Percentiles rank a stretch among this genome's conserved stretches.
phyloP scores from a whole-genome alignment of 176 grass and related monocot species.

The Eragrostis curvula region DNA sequence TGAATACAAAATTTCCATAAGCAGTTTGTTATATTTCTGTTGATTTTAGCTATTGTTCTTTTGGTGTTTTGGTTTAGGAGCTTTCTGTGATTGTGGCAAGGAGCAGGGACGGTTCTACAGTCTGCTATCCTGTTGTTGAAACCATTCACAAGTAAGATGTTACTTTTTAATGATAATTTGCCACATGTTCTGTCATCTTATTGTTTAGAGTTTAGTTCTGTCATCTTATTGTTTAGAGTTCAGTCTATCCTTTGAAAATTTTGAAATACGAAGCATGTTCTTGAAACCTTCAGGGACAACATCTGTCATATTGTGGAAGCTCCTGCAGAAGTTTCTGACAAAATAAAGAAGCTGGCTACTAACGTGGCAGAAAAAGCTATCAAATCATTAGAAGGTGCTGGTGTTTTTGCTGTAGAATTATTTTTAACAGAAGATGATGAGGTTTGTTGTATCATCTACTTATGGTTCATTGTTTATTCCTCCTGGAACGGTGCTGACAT shows the following conservation, averaged over 20 bases:
- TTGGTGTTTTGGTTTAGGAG: constrained; percentile 54
- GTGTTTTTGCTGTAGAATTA: constrained; percentile 93
- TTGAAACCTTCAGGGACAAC: constrained; percentile 71
- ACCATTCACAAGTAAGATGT: constrained; percentile 89
- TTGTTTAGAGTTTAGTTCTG: neutral
- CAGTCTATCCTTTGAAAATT: neutral
- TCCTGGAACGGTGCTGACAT: neutral
- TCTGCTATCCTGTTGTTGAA: constrained; percentile 93
- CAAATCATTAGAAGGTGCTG: constrained; percentile 79
- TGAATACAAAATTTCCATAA: neutral
- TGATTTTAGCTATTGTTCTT: neutral
- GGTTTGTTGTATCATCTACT: constrained; percentile 49
- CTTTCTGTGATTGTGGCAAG: constrained; percentile 92
- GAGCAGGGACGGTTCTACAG: constrained; percentile 62
- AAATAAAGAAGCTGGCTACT: constrained; percentile 76
- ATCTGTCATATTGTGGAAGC: constrained; percentile 95
- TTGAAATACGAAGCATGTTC: constrained; percentile 10
- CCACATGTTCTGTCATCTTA: neutral
- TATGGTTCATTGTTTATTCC: neutral
- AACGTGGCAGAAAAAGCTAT: constrained; percentile 75
- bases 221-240: neutral
- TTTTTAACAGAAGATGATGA: constrained; percentile 88
- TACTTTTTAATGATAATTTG: neutral
- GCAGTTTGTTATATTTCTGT: neutral
- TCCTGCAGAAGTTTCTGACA: constrained; percentile 67